phyloP scores from a whole-genome alignment of 805 yeast genomes.

The Wickerhamomyces bovis region DNA sequence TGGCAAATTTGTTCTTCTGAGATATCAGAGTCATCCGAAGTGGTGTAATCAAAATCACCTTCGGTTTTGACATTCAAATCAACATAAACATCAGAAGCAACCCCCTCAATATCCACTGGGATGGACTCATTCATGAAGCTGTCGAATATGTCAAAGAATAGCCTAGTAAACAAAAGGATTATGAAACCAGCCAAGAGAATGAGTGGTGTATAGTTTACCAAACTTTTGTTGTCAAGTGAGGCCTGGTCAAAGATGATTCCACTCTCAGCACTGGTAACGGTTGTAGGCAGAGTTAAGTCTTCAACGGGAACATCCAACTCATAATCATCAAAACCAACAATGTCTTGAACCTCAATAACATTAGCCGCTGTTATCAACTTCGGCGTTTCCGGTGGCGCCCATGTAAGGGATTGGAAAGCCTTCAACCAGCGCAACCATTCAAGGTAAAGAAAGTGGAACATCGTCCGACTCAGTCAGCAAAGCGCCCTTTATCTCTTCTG shows the following conservation, averaged over 20 bases:
- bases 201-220: not conserved
- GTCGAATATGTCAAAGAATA: not conserved
- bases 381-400: not conserved
- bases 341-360: not conserved
- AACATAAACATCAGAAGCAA: not conserved
- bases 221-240: not conserved
- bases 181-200: not conserved
- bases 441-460: not conserved
- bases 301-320: not conserved
- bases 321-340: not conserved
- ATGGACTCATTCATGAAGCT: not conserved
- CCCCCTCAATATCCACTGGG: not conserved
- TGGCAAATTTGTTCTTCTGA: not conserved
- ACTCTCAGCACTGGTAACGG: not conserved
- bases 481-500: not conserved
- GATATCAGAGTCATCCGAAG: not conserved
- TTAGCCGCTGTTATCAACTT: not conserved
- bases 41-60: not conserved
- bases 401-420: not conserved
- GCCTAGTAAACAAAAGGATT: not conserved
- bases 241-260: not conserved
- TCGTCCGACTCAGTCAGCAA: not conserved
- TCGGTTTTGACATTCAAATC: not conserved
- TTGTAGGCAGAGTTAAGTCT: not conserved
- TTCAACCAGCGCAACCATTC: not conserved